Percentiles rank a stretch among this genome's conserved stretches.
Evolutionary conservation across 805 yeast species (phyloP).

Genomic region (Sporopachydermia lactativora): DNA sequence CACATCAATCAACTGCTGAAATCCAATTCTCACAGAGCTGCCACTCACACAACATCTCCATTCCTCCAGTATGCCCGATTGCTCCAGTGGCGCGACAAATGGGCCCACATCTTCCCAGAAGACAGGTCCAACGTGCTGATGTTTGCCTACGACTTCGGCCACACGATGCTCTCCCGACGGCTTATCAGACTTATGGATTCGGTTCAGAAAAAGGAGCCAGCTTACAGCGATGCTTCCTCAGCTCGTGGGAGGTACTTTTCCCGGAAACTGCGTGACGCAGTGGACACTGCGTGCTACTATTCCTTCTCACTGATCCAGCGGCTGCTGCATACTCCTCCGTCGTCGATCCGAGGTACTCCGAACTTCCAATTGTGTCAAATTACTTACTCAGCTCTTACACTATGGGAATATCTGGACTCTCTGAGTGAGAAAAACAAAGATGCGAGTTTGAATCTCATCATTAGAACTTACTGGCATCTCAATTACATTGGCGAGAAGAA

Average conservation of each 20-base stretch:
- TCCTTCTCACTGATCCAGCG: slow-evolving; percentile 31
- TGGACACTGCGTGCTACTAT: slow-evolving; percentile 29
- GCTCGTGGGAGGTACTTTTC: slow-evolving; percentile 1
- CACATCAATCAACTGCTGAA: slow-evolving; percentile 13
- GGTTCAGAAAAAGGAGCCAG: slow-evolving; percentile 1
- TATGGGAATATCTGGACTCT: slow-evolving; percentile 31
- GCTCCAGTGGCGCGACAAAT: slow-evolving; percentile 30
- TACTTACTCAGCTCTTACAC: slow-evolving; percentile 38
- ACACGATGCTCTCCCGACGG: slow-evolving; percentile 27
- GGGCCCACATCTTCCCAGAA: slow-evolving; percentile 30
- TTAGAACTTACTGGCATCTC: slow-evolving; percentile 43
- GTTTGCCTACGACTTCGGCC: slow-evolving; percentile 34
- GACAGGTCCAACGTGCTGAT: slow-evolving; percentile 35
- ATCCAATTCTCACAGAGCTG: slow-evolving; percentile 16
- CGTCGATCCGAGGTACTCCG: slow-evolving; percentile 41
- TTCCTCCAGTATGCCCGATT: slow-evolving; percentile 15
- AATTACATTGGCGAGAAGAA: slow-evolving; percentile 40
- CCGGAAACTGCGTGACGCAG: slow-evolving; percentile 9
- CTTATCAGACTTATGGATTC: slow-evolving; percentile 13
- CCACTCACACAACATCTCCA: slow-evolving; percentile 16
- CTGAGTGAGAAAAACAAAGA: slow-evolving; percentile 27
- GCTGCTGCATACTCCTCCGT: slow-evolving; percentile 29
- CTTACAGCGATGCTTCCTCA: slow-evolving; percentile 2
- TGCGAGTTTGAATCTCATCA: slow-evolving; percentile 30
- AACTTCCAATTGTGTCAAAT: slow-evolving; percentile 35